Evolutionary conservation across 1,139 yeast genomes (phyloP).

Genomic region (Geotrichum australiense): DNA sequence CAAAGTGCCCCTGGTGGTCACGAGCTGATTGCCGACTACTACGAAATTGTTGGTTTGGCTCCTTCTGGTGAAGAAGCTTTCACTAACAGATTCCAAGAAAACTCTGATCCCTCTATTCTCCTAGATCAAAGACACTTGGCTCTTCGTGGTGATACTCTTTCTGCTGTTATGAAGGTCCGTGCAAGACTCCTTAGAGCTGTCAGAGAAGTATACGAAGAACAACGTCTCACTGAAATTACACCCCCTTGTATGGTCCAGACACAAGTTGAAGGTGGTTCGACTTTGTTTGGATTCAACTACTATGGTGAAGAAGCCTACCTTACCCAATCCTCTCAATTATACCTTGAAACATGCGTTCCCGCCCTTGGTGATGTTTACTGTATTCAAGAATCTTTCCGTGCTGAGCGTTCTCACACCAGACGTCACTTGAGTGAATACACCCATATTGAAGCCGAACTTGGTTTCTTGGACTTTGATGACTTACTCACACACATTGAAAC

Average conservation of each 20-base stretch:
- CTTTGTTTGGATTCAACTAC: slow-evolving; percentile 86
- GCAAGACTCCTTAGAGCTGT: slow-evolving; percentile 67
- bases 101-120: slow-evolving; percentile 86
- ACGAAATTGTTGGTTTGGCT: slow-evolving; percentile 82
- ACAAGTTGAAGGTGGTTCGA: slow-evolving; percentile 98
- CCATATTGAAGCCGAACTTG: slow-evolving; percentile 91
- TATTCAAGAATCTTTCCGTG: slow-evolving; percentile 98
- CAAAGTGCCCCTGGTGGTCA: slow-evolving; percentile 97
- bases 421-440: slow-evolving; percentile 97
- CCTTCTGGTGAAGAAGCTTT: slow-evolving; percentile 95
- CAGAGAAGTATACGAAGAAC: slow-evolving; percentile 71
- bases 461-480: slow-evolving; percentile 80
- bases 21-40: slow-evolving; percentile 85
- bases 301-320: slow-evolving; percentile 96
- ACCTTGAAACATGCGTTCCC: slow-evolving; percentile 93
- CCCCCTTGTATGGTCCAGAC: slow-evolving; percentile 99
- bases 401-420: slow-evolving; percentile 98
- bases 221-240: slow-evolving; percentile 80
- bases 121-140: slow-evolving; percentile 94
- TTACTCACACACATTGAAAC: slow-evolving; percentile 78
- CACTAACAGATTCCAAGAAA: slow-evolving; percentile 88
- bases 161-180: slow-evolving; percentile 95
- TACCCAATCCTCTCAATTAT: slow-evolving; percentile 95
- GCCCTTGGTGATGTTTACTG: slow-evolving; percentile 96
- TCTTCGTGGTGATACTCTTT: slow-evolving; percentile 88